Percentiles rank a stretch among this genome's conserved stretches.
Conservation (phyloP, 352 stramenopile species). For the Thraustochytrium sp. region DNA sequence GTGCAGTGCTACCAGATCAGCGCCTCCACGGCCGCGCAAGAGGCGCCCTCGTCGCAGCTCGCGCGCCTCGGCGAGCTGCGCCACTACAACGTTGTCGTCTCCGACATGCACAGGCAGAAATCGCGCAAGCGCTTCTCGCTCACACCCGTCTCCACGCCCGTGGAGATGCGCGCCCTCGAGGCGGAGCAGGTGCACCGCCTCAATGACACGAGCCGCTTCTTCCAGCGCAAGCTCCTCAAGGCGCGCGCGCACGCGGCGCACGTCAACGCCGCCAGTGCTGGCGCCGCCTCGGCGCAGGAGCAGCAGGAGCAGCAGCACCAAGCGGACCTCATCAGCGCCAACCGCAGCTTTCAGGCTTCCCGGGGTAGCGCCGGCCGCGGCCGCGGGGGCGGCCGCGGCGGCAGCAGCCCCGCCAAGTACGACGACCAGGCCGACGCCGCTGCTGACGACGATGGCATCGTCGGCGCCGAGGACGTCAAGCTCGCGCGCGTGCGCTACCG, state of each 20-base stretch:
- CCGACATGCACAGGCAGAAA: neutral
- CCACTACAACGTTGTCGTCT: slow-evolving; percentile 23
- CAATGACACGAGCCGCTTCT: slow-evolving; percentile 15
- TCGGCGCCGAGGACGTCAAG: neutral
- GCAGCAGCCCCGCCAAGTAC: no score
- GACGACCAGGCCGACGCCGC: neutral
- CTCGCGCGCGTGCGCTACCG: slow-evolving; percentile 9
- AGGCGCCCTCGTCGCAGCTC: slow-evolving; percentile 48
- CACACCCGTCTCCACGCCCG: neutral
- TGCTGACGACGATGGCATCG: neutral
- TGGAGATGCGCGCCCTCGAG: slow-evolving; percentile 5
- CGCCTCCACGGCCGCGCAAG: slow-evolving; percentile 42
- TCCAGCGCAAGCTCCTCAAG: neutral
- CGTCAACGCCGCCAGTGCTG: neutral
- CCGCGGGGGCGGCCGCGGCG: no score
- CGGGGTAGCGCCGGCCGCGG: neutral
- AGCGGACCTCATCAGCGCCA: neutral
- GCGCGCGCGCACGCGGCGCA: neutral
- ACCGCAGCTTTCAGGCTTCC: neutral
- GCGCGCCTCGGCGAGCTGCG: neutral
- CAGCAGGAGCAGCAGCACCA: neutral
- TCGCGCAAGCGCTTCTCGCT: neutral
- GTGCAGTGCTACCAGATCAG: slow-evolving; percentile 51
- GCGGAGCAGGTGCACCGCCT: neutral
- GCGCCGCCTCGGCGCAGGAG: no score